phyloP scores from a whole-genome alignment of 345 rosid species.

The Camelina neglecta region DNA sequence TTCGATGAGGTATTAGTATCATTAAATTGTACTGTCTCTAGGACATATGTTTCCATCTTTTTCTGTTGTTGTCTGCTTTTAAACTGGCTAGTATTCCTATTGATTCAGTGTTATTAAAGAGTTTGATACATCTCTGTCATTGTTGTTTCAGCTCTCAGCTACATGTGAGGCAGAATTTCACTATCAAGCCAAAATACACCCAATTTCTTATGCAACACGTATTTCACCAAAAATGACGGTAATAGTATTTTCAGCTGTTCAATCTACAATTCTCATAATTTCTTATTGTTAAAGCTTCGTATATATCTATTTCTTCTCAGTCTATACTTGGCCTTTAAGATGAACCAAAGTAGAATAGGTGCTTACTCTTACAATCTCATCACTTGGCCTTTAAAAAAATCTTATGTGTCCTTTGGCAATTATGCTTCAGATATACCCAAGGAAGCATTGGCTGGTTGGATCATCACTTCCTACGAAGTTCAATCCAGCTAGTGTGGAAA shows the following conservation, averaged over 20 bases:
- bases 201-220: constrained; percentile 57
- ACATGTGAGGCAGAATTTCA: constrained; percentile 76
- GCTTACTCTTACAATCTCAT: constrained; percentile 19
- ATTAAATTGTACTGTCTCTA: background rate
- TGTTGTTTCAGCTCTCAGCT: constrained; percentile 72
- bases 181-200: constrained; percentile 72
- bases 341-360: constrained; percentile 5
- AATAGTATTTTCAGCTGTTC: constrained; percentile 20
- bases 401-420: constrained; percentile 18
- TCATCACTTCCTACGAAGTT: constrained; percentile 76
- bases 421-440: constrained; percentile 62
- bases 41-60: background rate
- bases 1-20: constrained; percentile 79
- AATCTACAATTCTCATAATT: background rate
- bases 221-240: constrained; percentile 71
- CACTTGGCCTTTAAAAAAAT: background rate
- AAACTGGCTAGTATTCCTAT: background rate
- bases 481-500: constrained; percentile 58
- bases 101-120: constrained; percentile 25
- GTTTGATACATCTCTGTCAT: constrained; percentile 36
- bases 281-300: background rate
- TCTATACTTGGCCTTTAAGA: background rate
- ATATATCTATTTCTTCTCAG: background rate
- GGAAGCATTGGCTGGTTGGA: constrained; percentile 81
- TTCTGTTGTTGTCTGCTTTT: background rate